Base-by-base conservation (phyloP, 1,139 yeast genomes). In the Pichia sp. region DNA sequence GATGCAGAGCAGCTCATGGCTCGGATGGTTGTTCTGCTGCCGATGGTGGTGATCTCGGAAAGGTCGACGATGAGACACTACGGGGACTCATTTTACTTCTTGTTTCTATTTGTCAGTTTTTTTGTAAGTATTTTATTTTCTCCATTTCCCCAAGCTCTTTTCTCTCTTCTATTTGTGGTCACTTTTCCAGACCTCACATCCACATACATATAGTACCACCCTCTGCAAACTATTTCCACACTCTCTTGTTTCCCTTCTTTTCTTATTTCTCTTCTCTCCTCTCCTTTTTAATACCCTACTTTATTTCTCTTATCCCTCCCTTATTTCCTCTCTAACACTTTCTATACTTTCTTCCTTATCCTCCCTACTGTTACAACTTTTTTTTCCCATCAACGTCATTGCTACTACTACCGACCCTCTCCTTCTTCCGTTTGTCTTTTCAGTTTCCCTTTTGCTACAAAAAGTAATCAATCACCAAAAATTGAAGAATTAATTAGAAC, bases 1-100 rank as follows among this genome's bases (percentile, higher is more conserved):
- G n/a, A 26, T 9, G 16, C 37, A 23, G 18, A 18, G 22, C 13
- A 21, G 41, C 22, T 45, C 50, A 12, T 47, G 45, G 28, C 44
- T 50, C 4, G 21, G 44, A 16, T 51, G 54, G 54, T 16, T 53
- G n/a, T 53, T 52, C 36, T 53, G 53, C 37, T 53, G 54, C 28
- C 47, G 42, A n/a, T 45, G 39, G 21, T 46, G 44, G 26, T 43
- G 19, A 6, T 12, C 8, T 34, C 5, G 13, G 13, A 13, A 19
- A n/a, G 16, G 8, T 19, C n/a, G n/a, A n/a, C n/a, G n/a, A n/a
- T n/a, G n/a, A n/a, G n/a, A n/a, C n/a, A n/a, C n/a, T n/a, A n/a
- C n/a, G n/a, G n/a, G n/a, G n/a, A n/a, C n/a, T n/a, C 18, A 34
- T n/a, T 34, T 34, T 34, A 31, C 36, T 31, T 31, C 36, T 10